phyloP scores from a whole-genome alignment of 805 yeast species.

The Zygosaccharomyces rouxii region DNA sequence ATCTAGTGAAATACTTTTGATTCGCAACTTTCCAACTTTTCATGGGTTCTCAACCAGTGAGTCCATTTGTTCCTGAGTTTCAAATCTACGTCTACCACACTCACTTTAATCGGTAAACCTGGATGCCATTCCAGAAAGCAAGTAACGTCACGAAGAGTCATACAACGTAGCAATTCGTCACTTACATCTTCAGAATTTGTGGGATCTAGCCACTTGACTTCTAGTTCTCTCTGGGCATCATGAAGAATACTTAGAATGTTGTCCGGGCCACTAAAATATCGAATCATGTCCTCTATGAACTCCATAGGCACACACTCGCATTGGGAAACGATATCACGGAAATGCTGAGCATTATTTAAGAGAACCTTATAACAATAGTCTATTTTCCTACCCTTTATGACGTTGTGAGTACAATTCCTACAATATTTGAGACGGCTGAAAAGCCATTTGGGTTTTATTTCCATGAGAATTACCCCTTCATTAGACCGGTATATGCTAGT shows the following conservation, averaged over 20 bases:
- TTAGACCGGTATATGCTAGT: slow-evolving; percentile 19
- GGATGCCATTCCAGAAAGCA: slow-evolving; percentile 31
- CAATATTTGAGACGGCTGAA: slow-evolving; percentile 20
- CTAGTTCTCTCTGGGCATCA: slow-evolving; percentile 21
- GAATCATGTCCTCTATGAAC: slow-evolving; percentile 14
- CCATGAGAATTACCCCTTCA: slow-evolving; percentile 16
- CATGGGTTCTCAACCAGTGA: slow-evolving; percentile 47
- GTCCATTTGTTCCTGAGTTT: slow-evolving; percentile 44
- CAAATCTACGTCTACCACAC: slow-evolving; percentile 50
- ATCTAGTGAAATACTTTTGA: neutral
- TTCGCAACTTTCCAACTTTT: slow-evolving; percentile 12
- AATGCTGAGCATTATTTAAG: slow-evolving; percentile 11
- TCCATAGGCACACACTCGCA: slow-evolving; percentile 11
- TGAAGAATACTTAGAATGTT: slow-evolving; percentile 26
- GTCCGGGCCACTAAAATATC: slow-evolving; percentile 19
- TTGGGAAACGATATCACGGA: slow-evolving; percentile 11
- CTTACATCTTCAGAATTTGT: slow-evolving; percentile 15
- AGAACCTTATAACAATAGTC: slow-evolving; percentile 24
- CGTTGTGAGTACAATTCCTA: slow-evolving; percentile 32
- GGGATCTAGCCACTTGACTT: neutral
- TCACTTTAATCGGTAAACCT: slow-evolving; percentile 8
- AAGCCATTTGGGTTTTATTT: slow-evolving; percentile 35
- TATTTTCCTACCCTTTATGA: slow-evolving; percentile 19
- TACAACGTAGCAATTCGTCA: slow-evolving; percentile 26
- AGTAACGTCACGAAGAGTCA: slow-evolving; percentile 40